Percentiles rank a stretch among this genome's conserved stretches.
Conservation (phyloP, 2,329 filamentous ascomycete genomes). For the Cyphellophora europaea region DNA sequence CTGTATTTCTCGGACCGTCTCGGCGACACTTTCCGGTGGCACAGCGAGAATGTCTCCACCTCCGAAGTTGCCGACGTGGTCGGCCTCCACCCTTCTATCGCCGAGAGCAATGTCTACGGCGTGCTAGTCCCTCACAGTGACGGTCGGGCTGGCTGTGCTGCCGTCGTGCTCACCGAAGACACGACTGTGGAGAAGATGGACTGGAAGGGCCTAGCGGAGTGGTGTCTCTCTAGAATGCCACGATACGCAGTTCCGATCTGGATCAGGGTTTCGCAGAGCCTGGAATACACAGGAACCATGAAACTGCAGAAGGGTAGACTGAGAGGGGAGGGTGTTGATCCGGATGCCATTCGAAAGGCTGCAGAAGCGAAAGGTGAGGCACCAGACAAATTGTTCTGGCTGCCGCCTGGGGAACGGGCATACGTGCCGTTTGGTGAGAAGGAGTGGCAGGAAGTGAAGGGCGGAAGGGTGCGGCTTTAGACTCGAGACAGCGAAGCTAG, state of each 20-base stretch:
- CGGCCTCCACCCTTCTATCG: conserved; percentile 54
- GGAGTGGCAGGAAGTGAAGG: conserved; percentile 18
- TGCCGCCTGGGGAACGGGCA: conserved; percentile 11
- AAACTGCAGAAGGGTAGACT: conserved; percentile 71
- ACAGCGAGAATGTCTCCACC: conserved; percentile 75
- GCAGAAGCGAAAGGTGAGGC: conserved; percentile 3
- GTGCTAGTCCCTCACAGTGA: conserved; percentile 72
- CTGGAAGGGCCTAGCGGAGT: conserved; percentile 49
- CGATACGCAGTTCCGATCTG: conserved; percentile 70
- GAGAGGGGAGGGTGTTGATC: conserved; percentile 20
- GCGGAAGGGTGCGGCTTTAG: conserved; percentile 17
- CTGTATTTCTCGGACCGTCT: conserved; percentile 67
- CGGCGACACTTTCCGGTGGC: conserved; percentile 47
- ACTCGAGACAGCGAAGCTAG: too few species aligned
- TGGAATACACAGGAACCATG: conserved; percentile 62
- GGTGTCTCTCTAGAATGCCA: conserved; percentile 53
- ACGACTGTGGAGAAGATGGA: conserved; percentile 43
- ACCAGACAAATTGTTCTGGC: conserved; percentile 15
- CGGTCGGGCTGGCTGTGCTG: conserved; percentile 73
- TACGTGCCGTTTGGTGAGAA: conserved; percentile 15
- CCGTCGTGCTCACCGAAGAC: conserved; percentile 35
- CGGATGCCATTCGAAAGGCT: conserved; percentile 11
- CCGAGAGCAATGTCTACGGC: conserved; percentile 80
- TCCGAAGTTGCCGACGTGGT: conserved; percentile 69
- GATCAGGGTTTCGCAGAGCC: conserved; percentile 49